Conservation (phyloP, 768 basidiomycete genomes). For the Boletus coccyginus region DNA sequence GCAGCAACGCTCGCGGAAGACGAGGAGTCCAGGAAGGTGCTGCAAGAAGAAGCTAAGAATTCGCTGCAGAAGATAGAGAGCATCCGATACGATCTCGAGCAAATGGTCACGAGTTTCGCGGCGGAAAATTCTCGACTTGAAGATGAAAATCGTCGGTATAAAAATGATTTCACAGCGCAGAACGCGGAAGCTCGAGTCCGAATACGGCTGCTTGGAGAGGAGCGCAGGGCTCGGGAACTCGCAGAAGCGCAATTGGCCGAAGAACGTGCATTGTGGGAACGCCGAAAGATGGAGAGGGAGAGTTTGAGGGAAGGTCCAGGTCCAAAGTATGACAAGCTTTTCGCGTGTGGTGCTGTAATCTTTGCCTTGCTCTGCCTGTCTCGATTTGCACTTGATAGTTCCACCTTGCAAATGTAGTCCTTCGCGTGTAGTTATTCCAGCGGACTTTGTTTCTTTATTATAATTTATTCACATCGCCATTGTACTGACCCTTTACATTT, state of each 20-base stretch:
- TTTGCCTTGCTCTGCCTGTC: constrained; percentile 14
- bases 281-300: neutral
- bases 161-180: constrained; percentile 8
- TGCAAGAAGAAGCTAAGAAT: constrained; percentile 38
- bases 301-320: neutral
- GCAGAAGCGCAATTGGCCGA: constrained; percentile 19
- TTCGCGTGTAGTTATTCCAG: neutral
- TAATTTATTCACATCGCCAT: neutral
- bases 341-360: constrained; percentile 14
- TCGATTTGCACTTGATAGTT: constrained; percentile 10
- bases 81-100: constrained; percentile 40
- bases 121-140: constrained; percentile 33
- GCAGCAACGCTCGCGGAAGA: constrained; percentile 39
- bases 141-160: constrained; percentile 19
- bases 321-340: constrained; percentile 7
- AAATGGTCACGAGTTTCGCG: constrained; percentile 35
- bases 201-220: constrained; percentile 19
- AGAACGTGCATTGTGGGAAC: constrained; percentile 10
- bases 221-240: constrained; percentile 15
- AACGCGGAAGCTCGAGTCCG: constrained; percentile 11
- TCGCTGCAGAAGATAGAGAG: constrained; percentile 39
- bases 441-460: neutral
- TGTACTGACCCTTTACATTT: neutral
- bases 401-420: neutral
- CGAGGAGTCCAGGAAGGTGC: constrained; percentile 36